Conservation (phyloP, 805 yeast genomes). For the Candida xyloterini region DNA sequence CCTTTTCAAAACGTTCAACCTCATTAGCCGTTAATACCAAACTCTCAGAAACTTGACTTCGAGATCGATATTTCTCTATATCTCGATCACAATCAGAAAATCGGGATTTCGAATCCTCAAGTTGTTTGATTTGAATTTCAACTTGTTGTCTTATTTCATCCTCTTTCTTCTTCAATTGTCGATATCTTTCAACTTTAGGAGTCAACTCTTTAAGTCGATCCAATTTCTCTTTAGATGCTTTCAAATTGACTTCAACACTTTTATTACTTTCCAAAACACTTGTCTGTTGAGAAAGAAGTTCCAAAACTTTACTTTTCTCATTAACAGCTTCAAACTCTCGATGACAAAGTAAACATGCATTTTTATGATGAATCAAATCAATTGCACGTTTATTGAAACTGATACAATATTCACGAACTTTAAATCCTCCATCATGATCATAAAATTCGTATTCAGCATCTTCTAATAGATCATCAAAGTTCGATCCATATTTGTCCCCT, state of each 20-base stretch:
- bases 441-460: conserved; percentile 63
- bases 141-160: background rate
- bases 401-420: conserved; percentile 65
- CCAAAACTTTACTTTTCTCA: conserved; percentile 22
- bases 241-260: conserved; percentile 21
- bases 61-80: no score
- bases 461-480: conserved; percentile 47
- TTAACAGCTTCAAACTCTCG: conserved; percentile 52
- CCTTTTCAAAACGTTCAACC: conserved; percentile 14
- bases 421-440: conserved; percentile 59
- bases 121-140: background rate
- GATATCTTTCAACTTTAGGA: conserved; percentile 26
- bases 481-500: conserved; percentile 29
- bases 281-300: conserved; percentile 24
- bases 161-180: conserved; percentile 8
- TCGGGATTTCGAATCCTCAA: background rate
- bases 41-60: background rate
- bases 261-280: conserved; percentile 19
- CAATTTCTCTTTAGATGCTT: conserved; percentile 29
- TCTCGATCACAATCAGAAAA: no score
- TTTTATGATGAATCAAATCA: conserved; percentile 51
- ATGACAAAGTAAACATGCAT: conserved; percentile 70
- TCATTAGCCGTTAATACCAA: conserved; percentile 33
- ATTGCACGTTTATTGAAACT: conserved; percentile 71
- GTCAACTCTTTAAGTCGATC: conserved; percentile 28